Evolutionary conservation across 345 rosid species (phyloP).

Genomic region (Bruguiera gymnorhiza): DNA sequence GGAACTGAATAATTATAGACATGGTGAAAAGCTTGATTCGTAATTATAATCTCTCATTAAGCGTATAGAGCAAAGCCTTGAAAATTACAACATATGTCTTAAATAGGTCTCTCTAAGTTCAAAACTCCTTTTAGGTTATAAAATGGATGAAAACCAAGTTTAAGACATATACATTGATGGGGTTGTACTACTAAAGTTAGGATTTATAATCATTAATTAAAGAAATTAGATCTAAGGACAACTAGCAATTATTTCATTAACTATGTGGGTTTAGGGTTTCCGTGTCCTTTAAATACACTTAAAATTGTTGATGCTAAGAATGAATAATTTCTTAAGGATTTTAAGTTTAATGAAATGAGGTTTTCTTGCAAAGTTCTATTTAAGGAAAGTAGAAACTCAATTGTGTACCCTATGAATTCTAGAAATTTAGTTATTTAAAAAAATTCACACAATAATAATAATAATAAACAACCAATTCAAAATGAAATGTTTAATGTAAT

Average conservation of each 20-base stretch:
- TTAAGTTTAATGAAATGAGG: too few species aligned
- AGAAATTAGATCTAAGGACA: background rate
- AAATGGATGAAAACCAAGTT: constrained; percentile 15
- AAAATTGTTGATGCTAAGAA: background rate
- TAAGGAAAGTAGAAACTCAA: too few species aligned
- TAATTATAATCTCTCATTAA: background rate
- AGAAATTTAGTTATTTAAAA: too few species aligned
- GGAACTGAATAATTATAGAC: background rate
- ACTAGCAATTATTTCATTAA: too few species aligned
- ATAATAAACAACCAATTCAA: too few species aligned
- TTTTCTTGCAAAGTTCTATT: too few species aligned
- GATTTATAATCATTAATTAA: background rate
- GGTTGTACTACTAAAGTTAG: background rate
- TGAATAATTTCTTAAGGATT: background rate
- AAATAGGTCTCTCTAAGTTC: background rate
- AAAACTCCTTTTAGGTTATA: constrained; percentile 4
- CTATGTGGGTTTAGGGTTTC: too few species aligned
- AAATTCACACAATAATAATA: too few species aligned
- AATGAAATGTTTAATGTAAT: too few species aligned
- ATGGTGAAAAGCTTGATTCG: background rate
- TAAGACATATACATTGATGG: background rate
- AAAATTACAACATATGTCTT: background rate
- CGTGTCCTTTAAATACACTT: background rate
- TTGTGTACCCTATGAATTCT: too few species aligned
- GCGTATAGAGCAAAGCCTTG: background rate